A percentile compares a stretch with the other conserved stretches of the same genome.
Conservation (phyloP, 148 eudicot genomes). For the Chenopodium album region DNA sequence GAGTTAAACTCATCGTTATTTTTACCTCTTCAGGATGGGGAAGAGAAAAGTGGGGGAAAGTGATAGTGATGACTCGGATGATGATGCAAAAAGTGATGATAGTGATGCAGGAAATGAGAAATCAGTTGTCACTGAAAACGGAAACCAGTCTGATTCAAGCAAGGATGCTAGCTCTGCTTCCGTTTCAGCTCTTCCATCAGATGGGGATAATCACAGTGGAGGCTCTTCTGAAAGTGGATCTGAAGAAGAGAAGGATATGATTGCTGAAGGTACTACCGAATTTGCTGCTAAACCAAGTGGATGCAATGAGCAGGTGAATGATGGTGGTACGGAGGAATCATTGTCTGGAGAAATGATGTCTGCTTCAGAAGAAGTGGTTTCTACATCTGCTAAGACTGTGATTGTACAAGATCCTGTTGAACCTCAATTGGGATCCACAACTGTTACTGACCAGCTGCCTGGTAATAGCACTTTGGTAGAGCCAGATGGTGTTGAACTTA, state of each 20-base stretch:
- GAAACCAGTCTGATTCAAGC: constrained; percentile 49
- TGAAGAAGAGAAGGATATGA: constrained; percentile 56
- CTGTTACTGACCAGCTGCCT: constrained; percentile 16
- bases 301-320: constrained; percentile 25
- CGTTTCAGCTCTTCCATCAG: constrained; percentile 36
- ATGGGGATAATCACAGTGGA: constrained; percentile 35
- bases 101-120: constrained; percentile 50
- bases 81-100: constrained; percentile 46
- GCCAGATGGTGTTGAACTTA: constrained; percentile 28
- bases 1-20: neutral
- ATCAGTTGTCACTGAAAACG: constrained; percentile 56
- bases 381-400: constrained; percentile 12
- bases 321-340: constrained; percentile 9
- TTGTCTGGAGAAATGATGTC: constrained; percentile 23
- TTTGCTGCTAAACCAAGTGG: constrained; percentile 35
- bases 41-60: constrained; percentile 76
- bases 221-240: constrained; percentile 53
- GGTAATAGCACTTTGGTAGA: neutral
- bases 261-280: constrained; percentile 19
- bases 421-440: neutral
- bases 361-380: constrained; percentile 22
- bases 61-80: constrained; percentile 55
- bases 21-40: constrained; percentile 62
- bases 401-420: constrained; percentile 13
- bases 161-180: constrained; percentile 60